Evolutionary conservation across 2,329 filamentous ascomycete species (phyloP).

Genomic region (Cryphonectria radicalis): DNA sequence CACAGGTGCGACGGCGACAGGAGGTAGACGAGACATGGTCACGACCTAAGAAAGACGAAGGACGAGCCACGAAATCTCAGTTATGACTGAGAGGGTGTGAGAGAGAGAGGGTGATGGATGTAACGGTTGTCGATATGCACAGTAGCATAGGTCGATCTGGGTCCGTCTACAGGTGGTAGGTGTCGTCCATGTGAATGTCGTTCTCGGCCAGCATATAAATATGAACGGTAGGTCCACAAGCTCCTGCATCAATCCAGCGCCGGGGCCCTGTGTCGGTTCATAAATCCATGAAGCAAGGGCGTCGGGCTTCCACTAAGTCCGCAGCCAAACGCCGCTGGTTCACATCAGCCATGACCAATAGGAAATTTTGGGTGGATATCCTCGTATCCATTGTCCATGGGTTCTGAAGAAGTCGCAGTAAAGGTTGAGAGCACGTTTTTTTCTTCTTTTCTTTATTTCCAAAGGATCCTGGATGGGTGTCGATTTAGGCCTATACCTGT

Average conservation of each 20-base stretch:
- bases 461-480: not conserved
- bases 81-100: not conserved
- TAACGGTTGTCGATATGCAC: not conserved
- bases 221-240: not conserved
- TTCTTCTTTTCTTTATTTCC: not conserved
- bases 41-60: not conserved
- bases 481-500: not conserved
- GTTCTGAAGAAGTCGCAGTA: not conserved
- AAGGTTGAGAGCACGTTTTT: not conserved
- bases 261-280: not conserved
- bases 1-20: not conserved
- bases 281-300: not conserved
- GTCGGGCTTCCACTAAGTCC: not conserved
- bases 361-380: not conserved
- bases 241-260: not conserved
- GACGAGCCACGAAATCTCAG: not conserved
- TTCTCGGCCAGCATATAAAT: too few species aligned
- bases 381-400: not conserved
- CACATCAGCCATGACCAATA: not conserved
- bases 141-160: not conserved
- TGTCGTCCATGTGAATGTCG: not conserved
- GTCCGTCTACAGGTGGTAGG: not conserved
- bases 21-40: conserved; percentile 2
- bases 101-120: not conserved
- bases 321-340: conserved; percentile 2